Evolutionary conservation across 495 filamentous ascomycete genomes (phyloP).

Genomic region (Barbatosphaeria neglecta): DNA sequence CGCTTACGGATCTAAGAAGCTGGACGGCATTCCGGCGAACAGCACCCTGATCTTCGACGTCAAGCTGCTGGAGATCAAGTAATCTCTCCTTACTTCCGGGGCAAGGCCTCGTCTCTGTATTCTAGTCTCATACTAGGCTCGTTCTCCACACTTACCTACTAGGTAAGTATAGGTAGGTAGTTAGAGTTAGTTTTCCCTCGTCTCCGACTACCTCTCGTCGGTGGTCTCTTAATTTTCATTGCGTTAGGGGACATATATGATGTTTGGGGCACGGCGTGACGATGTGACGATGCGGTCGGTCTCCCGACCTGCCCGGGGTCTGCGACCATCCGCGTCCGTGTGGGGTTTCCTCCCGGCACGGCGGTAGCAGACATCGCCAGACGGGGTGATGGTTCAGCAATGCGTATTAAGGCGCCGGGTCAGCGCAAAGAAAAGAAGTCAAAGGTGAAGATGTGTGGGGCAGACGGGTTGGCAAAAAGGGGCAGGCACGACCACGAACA

Average conservation of each 20-base stretch:
- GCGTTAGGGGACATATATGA: too few species aligned
- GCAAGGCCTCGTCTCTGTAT: not conserved
- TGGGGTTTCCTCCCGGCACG: constrained; percentile 9
- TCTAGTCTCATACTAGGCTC: not conserved
- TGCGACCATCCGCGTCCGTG: constrained; percentile 28
- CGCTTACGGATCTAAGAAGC: constrained; percentile 72
- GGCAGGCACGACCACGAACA: too few species aligned
- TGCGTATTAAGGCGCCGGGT: constrained; percentile 27
- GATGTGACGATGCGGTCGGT: constrained; percentile 12
- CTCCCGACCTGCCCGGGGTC: constrained; percentile 28
- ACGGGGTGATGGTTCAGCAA: constrained; percentile 37
- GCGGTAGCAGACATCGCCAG: constrained; percentile 24
- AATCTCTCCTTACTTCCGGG: constrained; percentile 8
- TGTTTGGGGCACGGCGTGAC: too few species aligned
- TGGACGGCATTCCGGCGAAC: constrained; percentile 79
- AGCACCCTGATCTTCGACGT: constrained; percentile 86
- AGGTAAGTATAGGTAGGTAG: not conserved
- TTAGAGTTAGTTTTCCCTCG: too few species aligned
- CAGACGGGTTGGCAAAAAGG: too few species aligned
- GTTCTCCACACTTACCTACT: not conserved
- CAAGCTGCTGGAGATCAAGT: constrained; percentile 66
- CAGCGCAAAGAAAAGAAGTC: constrained; percentile 9
- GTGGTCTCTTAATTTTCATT: constrained; percentile 4
- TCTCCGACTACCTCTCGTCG: not conserved
- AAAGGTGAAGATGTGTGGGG: constrained; percentile 11